These are phyloP conservation scores for Elaphomyces granulatus DNA, from an alignment of 495 filamentous ascomycete genomes.

Conservation along the genomic window DNA sequence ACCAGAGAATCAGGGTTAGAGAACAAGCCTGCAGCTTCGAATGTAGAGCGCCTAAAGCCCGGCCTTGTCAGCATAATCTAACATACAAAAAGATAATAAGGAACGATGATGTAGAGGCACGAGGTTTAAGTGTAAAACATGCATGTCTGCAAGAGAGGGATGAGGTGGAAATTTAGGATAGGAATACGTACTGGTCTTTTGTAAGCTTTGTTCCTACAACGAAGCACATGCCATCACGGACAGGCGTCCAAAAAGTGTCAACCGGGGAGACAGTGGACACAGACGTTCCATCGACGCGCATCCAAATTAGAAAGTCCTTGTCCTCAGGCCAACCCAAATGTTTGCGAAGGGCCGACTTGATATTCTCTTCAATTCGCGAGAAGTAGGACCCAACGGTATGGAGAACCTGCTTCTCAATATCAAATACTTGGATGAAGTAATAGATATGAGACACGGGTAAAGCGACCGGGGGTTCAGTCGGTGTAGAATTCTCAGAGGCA, in stretches of 20 bases:
- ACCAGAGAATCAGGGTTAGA: conserved; percentile 32
- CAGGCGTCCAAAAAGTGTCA: conserved; percentile 25
- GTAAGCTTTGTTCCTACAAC: conserved; percentile 31
- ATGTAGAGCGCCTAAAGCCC: conserved; percentile 16
- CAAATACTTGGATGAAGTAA: conserved; percentile 39
- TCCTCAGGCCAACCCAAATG: conserved; percentile 24
- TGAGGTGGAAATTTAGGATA: no score
- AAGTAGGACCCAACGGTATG: conserved; percentile 40
- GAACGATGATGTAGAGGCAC: background rate
- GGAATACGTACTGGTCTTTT: conserved; percentile 24
- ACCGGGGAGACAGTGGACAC: conserved; percentile 26
- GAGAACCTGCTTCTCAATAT: conserved; percentile 30
- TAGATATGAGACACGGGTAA: conserved; percentile 29
- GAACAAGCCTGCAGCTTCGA: conserved; percentile 28
- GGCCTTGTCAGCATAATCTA: no score
- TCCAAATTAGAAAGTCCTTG: conserved; percentile 34
- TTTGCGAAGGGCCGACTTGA: conserved; percentile 29
- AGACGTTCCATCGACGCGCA: conserved; percentile 27
- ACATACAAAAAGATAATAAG: background rate
- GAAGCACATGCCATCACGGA: conserved; percentile 30
- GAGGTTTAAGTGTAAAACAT: background rate
- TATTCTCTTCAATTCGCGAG: conserved; percentile 29
- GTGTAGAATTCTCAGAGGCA: background rate
- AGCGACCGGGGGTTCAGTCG: conserved; percentile 5
- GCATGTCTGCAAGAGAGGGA: no score